Percentiles rank a stretch among this genome's conserved stretches.
These are phyloP conservation scores for Boletus sp. DNA, from an alignment of 1,284 basidiomycete genomes.

Conservation along the genomic window DNA sequence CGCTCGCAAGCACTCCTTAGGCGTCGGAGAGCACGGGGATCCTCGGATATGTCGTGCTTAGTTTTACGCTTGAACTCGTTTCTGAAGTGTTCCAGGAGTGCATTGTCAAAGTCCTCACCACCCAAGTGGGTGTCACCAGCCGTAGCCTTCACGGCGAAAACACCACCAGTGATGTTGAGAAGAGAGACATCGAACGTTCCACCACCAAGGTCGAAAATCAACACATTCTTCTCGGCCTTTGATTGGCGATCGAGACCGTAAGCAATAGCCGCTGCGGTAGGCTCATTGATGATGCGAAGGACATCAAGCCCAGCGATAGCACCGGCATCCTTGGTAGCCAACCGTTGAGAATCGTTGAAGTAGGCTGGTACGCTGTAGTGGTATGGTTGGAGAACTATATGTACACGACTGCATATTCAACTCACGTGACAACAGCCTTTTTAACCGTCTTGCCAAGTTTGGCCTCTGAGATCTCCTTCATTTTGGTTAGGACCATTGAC, in stretches of 20 bases:
- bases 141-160: constrained; percentile 97
- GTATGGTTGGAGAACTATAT: neutral
- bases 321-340: constrained; percentile 95
- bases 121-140: constrained; percentile 99
- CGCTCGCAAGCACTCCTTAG: constrained; percentile 97
- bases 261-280: constrained; percentile 92
- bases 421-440: constrained; percentile 92
- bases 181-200: constrained; percentile 99
- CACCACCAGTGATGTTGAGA: constrained; percentile 94
- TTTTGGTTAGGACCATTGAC: constrained; percentile 97
- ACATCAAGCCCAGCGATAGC: constrained; percentile 92
- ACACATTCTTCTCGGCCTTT: constrained; percentile 94
- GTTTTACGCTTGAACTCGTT: constrained; percentile 99
- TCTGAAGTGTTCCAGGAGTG: constrained; percentile 96
- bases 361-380: constrained; percentile 80
- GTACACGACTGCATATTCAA: constrained; percentile 11
- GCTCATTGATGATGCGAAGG: constrained; percentile 97
- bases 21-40: constrained; percentile 94
- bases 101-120: constrained; percentile 98
- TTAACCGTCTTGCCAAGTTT: constrained; percentile 96
- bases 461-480: constrained; percentile 99
- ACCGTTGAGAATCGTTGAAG: constrained; percentile 97
- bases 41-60: constrained; percentile 94
- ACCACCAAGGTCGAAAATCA: constrained; percentile 99
- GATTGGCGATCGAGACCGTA: constrained; percentile 91